A percentile compares a stretch with the other conserved stretches of the same genome.
Evolutionary conservation across 2,329 filamentous ascomycete genomes (phyloP).

Genomic region (Trichoderma afroharzianum): DNA sequence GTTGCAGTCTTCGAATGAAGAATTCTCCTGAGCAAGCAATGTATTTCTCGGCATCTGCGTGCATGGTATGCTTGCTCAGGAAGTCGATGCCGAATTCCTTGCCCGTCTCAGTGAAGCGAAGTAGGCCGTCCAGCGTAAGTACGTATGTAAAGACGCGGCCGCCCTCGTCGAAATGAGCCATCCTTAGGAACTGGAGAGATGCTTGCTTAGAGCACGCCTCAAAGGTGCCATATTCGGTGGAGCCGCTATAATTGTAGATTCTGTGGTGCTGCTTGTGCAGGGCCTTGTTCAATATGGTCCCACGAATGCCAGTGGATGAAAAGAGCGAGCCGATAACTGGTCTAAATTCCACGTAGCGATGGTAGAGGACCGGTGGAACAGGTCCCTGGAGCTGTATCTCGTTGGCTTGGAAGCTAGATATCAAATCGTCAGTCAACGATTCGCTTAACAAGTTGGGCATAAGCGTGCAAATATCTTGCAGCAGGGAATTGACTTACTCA

Average conservation of each 20-base stretch:
- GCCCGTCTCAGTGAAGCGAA: constrained; percentile 92
- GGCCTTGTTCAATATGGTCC: constrained; percentile 75
- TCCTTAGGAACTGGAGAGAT: constrained; percentile 75
- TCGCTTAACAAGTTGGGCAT: not conserved
- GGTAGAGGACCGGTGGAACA: constrained; percentile 75
- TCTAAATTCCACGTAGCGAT: constrained; percentile 89
- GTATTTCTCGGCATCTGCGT: constrained; percentile 86
- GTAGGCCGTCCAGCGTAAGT: constrained; percentile 77
- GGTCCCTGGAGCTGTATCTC: constrained; percentile 85
- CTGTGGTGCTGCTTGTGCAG: constrained; percentile 86
- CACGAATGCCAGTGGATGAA: constrained; percentile 69
- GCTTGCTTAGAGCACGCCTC: constrained; percentile 65
- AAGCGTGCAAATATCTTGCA: not conserved
- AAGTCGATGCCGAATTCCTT: constrained; percentile 94
- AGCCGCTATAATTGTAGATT: constrained; percentile 82
- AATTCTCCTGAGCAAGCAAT: constrained; percentile 93
- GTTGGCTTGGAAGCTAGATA: constrained; percentile 78
- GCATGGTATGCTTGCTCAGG: constrained; percentile 94
- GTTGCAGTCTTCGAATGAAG: constrained; percentile 69
- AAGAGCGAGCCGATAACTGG: constrained; percentile 91
- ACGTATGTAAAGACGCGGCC: constrained; percentile 90
- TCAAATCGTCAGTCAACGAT: not conserved
- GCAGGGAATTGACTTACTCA: constrained; percentile 53
- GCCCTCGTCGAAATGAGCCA: constrained; percentile 82
- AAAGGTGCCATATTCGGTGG: constrained; percentile 70